A percentile compares a stretch with the other conserved stretches of the same genome.
phyloP scores from a whole-genome alignment of 176 grass and related monocot species.

The Aegilops speltoides region DNA sequence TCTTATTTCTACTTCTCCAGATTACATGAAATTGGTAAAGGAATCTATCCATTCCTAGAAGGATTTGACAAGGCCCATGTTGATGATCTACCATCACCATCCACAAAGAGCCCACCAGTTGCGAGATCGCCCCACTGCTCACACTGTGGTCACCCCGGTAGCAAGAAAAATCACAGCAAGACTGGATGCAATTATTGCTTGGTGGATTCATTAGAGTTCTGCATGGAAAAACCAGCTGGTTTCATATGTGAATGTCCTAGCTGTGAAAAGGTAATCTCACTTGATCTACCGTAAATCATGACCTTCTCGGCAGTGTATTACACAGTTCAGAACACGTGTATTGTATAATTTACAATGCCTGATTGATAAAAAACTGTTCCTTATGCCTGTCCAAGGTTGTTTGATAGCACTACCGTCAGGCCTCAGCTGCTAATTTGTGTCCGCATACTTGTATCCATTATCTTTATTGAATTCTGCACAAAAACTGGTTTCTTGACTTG shows the following conservation, averaged over 20 bases:
- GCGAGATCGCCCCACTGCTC: conserved; percentile 63
- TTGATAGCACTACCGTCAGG: background rate
- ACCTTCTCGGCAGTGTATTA: background rate
- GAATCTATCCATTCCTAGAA: conserved; percentile 45
- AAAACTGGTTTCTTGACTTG: background rate
- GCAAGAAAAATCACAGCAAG: conserved; percentile 76
- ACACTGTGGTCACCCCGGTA: conserved; percentile 88
- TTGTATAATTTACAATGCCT: background rate
- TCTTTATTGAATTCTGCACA: background rate
- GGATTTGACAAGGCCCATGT: conserved; percentile 31
- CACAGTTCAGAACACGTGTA: background rate
- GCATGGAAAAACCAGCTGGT: conserved; percentile 65
- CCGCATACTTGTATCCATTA: background rate
- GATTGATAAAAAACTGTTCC: background rate
- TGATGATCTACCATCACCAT: conserved; percentile 52
- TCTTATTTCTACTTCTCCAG: conserved; percentile 39
- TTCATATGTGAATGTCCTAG: conserved; percentile 75
- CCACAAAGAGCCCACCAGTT: conserved; percentile 28
- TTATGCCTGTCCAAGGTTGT: background rate
- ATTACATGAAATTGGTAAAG: conserved; percentile 74
- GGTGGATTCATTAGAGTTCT: conserved; percentile 52
- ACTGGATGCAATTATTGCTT: conserved; percentile 75
- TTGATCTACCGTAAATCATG: background rate
- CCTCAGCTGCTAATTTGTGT: background rate
- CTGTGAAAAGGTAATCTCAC: conserved; percentile 64